phyloP scores from a whole-genome alignment of 805 yeast genomes.

The Starmerella tilneyi region DNA sequence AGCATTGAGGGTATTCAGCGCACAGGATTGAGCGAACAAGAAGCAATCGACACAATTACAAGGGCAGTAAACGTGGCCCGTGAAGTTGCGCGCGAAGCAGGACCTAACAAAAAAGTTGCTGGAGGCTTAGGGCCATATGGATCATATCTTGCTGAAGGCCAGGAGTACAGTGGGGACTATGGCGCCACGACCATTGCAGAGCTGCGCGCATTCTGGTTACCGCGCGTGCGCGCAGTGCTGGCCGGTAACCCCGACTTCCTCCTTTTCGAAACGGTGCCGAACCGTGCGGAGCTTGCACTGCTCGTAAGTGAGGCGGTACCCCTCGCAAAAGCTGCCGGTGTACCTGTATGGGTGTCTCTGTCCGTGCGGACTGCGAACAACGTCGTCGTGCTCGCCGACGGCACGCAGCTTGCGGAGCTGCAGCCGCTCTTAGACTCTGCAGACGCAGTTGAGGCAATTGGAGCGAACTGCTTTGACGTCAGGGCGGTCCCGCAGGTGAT shows the following conservation, averaged over 20 bases:
- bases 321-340: conserved; percentile 15
- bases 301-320: conserved; percentile 36
- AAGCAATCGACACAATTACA: conserved; percentile 12
- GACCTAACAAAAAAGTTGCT: conserved; percentile 31
- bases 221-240: conserved; percentile 36
- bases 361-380: conserved; percentile 35
- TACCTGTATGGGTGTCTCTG: conserved; percentile 42
- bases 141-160: conserved; percentile 53
- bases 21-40: conserved; percentile 13
- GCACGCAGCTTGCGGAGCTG: conserved; percentile 36
- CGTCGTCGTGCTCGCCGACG: conserved; percentile 38
- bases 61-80: conserved; percentile 26
- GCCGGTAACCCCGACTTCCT: conserved; percentile 40
- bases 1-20: conserved; percentile 35
- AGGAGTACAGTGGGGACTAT: conserved; percentile 67
- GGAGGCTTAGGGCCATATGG: conserved; percentile 77
- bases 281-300: conserved; percentile 44
- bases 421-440: conserved; percentile 29
- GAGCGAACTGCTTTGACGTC: conserved; percentile 59
- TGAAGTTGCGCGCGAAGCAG: conserved; percentile 23
- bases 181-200: conserved; percentile 33
- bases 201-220: conserved; percentile 43
- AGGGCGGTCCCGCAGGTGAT: conserved; percentile 37
- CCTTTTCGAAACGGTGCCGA: conserved; percentile 67
- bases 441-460: conserved; percentile 36